phyloP scores from a whole-genome alignment of 257 asterid genomes.

The Rauvolfia tetraphylla region DNA sequence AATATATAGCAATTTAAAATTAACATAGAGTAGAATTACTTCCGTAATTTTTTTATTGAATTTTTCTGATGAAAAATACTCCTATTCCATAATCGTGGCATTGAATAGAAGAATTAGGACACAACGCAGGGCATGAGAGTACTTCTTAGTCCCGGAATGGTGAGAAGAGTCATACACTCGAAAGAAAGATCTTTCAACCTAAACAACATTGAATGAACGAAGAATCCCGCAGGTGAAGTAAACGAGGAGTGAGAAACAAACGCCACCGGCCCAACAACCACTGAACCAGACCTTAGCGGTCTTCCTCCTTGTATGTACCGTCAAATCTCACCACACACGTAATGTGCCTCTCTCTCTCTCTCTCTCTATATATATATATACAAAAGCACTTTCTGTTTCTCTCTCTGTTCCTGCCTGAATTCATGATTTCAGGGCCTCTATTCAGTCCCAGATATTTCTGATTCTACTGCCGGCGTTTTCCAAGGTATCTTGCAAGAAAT shows the following conservation, averaged over 20 bases:
- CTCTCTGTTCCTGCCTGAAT: not conserved
- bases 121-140: no score
- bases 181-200: slow-evolving; percentile 17
- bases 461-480: slow-evolving; percentile 24
- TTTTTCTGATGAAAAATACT: no score
- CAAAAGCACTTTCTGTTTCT: not conserved
- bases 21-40: no score
- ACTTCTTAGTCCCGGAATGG: not conserved
- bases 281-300: not conserved
- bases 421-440: slow-evolving; percentile 31
- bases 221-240: slow-evolving; percentile 59
- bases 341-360: no score
- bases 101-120: no score
- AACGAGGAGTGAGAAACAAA: slow-evolving; percentile 38
- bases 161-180: not conserved
- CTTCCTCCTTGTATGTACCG: slow-evolving; percentile 14
- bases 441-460: slow-evolving; percentile 11
- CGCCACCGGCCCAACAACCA: not conserved
- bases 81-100: no score
- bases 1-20: no score
- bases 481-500: slow-evolving; percentile 14
- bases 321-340: slow-evolving; percentile 6
- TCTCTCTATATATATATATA: not conserved
- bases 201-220: slow-evolving; percentile 33
- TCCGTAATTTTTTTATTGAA: no score